These are phyloP conservation scores for Porcisia deanei DNA, from an alignment of 208 protist species.

Conservation along the genomic window DNA sequence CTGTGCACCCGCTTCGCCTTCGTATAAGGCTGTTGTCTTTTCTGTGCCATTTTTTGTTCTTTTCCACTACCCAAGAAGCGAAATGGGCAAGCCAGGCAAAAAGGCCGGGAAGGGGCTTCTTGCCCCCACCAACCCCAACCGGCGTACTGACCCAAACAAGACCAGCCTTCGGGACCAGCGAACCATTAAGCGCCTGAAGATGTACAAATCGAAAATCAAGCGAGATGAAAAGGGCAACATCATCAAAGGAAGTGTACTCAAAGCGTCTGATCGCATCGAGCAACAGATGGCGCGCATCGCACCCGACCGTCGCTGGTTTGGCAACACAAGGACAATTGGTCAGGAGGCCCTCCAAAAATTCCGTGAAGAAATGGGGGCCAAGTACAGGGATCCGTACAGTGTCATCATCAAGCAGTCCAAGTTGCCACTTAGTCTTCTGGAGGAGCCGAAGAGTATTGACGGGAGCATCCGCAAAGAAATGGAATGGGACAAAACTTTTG, in stretches of 20 bases:
- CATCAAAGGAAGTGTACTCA: constrained; percentile 88
- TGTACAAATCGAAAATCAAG: constrained; percentile 90
- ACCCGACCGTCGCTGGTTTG: constrained; percentile 97
- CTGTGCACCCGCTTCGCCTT: background rate
- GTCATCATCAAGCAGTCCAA: constrained; percentile 97
- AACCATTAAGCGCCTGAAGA: constrained; percentile 89
- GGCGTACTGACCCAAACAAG: constrained; percentile 77
- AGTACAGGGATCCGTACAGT: constrained; percentile 97
- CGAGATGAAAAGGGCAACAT: constrained; percentile 93
- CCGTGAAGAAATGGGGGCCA: constrained; percentile 94
- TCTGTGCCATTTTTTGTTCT: constrained; percentile 12
- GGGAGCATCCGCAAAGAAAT: constrained; percentile 94
- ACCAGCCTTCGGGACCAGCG: constrained; percentile 82
- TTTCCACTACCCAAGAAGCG: background rate
- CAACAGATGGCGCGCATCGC: constrained; percentile 93
- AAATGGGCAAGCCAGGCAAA: constrained; percentile 91
- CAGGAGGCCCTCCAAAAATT: constrained; percentile 97
- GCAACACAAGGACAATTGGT: constrained; percentile 96
- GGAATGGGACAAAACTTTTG: constrained; percentile 96
- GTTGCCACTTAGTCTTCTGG: constrained; percentile 96
- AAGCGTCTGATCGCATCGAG: constrained; percentile 82
- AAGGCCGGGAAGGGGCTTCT: constrained; percentile 88
- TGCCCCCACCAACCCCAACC: constrained; percentile 85
- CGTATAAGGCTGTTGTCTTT: background rate
- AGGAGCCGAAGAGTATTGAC: constrained; percentile 79